These are phyloP conservation scores for Rauvolfia tetraphylla DNA, from an alignment of 257 asterid genomes.

Conservation along the genomic window DNA sequence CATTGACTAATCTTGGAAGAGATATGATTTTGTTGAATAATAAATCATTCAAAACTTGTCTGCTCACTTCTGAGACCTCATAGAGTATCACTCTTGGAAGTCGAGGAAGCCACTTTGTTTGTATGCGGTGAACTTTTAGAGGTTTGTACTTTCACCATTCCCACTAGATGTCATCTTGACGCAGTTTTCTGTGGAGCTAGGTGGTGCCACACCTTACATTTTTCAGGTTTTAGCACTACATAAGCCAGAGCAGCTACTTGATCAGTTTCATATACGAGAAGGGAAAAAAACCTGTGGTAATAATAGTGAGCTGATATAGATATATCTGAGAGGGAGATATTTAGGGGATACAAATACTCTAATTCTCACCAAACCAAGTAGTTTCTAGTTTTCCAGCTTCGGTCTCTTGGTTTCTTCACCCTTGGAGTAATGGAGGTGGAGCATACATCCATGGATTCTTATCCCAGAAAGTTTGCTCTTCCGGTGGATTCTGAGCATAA, in stretches of 20 bases:
- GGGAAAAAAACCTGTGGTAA: not conserved
- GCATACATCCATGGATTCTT: slow-evolving; percentile 22
- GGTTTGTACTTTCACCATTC: not conserved
- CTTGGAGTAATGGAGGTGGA: slow-evolving; percentile 36
- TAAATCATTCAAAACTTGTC: no score
- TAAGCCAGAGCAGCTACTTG: slow-evolving; percentile 1
- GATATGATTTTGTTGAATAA: no score
- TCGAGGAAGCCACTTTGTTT: not conserved
- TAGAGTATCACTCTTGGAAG: no score
- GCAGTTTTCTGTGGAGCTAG: no score
- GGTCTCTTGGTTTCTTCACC: not conserved
- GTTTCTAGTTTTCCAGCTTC: not conserved
- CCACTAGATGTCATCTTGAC: not conserved
- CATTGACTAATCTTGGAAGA: no score
- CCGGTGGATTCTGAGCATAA: slow-evolving; percentile 84
- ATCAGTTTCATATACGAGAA: not conserved
- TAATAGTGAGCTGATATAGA: not conserved
- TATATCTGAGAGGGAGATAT: not conserved
- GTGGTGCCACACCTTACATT: not conserved
- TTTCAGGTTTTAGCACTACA: slow-evolving; percentile 4
- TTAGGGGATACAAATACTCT: not conserved
- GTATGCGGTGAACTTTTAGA: not conserved
- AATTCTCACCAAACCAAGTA: not conserved
- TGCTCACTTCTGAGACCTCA: no score
- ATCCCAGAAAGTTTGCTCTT: slow-evolving; percentile 35